Conservation (phyloP, 495 filamentous ascomycete genomes). For the Penicillium ochrochloron region DNA sequence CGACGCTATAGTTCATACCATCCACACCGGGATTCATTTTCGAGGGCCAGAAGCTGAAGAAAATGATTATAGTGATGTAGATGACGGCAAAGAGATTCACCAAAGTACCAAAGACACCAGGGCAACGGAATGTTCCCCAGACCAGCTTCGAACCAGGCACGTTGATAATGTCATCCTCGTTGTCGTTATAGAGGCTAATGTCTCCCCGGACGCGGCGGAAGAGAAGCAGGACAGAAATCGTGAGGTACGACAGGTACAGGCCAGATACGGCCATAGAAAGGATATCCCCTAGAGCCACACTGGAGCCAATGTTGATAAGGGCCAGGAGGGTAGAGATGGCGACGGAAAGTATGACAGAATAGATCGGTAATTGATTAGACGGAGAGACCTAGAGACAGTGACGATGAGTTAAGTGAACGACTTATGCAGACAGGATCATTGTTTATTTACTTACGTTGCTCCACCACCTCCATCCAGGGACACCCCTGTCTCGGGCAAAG, state of each 20-base stretch:
- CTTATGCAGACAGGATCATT: neutral
- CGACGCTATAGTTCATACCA: slow-evolving; percentile 47
- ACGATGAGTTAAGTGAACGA: neutral
- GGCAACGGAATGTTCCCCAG: slow-evolving; percentile 20
- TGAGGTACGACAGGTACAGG: slow-evolving; percentile 47
- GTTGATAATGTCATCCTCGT: slow-evolving; percentile 3
- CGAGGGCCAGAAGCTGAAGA: slow-evolving; percentile 50
- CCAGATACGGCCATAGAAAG: slow-evolving; percentile 45
- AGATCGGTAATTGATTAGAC: slow-evolving; percentile 21
- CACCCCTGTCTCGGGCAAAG: slow-evolving; percentile 61
- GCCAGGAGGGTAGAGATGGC: slow-evolving; percentile 39
- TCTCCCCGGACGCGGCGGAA: slow-evolving; percentile 13
- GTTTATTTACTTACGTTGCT: slow-evolving; percentile 34
- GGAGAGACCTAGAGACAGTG: slow-evolving; percentile 16
- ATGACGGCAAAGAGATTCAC: slow-evolving; percentile 16
- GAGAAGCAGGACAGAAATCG: slow-evolving; percentile 21
- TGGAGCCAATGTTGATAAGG: slow-evolving; percentile 49
- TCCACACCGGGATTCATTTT: slow-evolving; percentile 26
- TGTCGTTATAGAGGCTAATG: slow-evolving; percentile 5
- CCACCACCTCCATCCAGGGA: slow-evolving; percentile 56
- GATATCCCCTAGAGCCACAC: slow-evolving; percentile 47
- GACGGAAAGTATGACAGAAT: slow-evolving; percentile 38
- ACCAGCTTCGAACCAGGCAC: slow-evolving; percentile 7
- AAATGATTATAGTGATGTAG: slow-evolving; percentile 25
- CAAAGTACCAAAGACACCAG: slow-evolving; percentile 17